Percentiles rank a stretch among this genome's conserved stretches.
Conservation (phyloP, 2,329 filamentous ascomycete species). For the Colletotrichum sp. region DNA sequence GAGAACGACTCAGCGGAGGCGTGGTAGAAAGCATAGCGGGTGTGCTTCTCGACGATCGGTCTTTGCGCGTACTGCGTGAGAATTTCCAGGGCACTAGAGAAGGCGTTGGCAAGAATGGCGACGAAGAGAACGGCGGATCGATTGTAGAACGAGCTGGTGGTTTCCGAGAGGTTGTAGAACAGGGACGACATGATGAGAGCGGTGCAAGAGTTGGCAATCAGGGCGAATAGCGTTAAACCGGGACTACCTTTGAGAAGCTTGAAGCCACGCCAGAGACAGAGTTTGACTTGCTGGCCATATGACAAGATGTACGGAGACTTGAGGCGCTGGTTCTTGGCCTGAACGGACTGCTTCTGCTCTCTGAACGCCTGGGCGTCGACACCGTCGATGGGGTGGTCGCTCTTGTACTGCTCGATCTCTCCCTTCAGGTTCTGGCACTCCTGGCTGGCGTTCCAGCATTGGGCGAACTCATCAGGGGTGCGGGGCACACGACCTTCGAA, state of each 20-base stretch:
- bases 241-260: conserved; percentile 45
- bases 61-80: conserved; percentile 28
- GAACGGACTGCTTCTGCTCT: conserved; percentile 1
- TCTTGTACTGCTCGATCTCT: conserved; percentile 32
- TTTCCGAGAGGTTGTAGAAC: conserved; percentile 50
- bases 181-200: conserved; percentile 57
- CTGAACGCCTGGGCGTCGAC: conserved; percentile 6
- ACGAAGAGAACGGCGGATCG: conserved; percentile 57
- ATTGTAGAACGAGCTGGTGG: conserved; percentile 49
- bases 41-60: conserved; percentile 32
- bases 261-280: conserved; percentile 47
- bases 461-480: conserved; percentile 35
- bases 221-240: conserved; percentile 39
- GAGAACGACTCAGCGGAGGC: conserved; percentile 26
- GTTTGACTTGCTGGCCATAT: conserved; percentile 48
- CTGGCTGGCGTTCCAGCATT: conserved; percentile 29
- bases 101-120: conserved; percentile 57
- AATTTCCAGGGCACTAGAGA: conserved; percentile 40
- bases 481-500: conserved; percentile 32
- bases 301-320: conserved; percentile 56
- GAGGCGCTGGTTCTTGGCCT: conserved; percentile 45
- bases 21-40: conserved; percentile 36
- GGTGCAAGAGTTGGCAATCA: conserved; percentile 50
- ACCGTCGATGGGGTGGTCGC: conserved; percentile 4
- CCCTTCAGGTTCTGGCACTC: conserved; percentile 30